Conservation (phyloP, 75 land plant species). For the Pinus taeda region DNA sequence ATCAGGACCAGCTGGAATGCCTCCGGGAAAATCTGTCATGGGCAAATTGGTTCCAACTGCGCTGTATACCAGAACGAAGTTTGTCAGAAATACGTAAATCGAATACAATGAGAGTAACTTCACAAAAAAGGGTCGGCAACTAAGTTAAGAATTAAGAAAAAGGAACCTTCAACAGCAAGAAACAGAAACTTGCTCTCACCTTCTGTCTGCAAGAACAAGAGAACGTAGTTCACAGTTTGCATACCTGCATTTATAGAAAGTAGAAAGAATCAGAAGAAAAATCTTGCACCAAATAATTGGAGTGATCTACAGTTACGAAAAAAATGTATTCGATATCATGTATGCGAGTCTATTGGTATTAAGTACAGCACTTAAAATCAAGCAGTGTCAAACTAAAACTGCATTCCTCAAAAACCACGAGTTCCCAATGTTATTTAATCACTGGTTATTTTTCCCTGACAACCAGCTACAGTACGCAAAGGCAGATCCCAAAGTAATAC, state of each 20-base stretch:
- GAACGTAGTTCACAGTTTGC: constrained; percentile 7
- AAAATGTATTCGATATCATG: not conserved
- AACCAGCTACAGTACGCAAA: not conserved
- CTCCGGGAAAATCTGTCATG: constrained; percentile 41
- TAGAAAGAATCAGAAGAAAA: not conserved
- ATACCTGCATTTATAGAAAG: constrained; percentile 3
- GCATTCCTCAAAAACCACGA: not conserved
- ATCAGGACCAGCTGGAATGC: constrained; percentile 36
- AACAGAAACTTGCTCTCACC: not conserved
- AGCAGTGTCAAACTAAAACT: not conserved
- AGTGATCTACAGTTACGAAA: not conserved
- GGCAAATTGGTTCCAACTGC: constrained; percentile 32
- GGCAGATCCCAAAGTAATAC: not conserved
- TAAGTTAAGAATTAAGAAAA: too few species aligned
- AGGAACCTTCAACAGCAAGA: not conserved
- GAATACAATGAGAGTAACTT: too few species aligned
- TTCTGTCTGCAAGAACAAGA: constrained; percentile 4
- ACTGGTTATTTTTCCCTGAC: not conserved
- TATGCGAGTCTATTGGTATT: not conserved
- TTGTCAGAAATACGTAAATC: too few species aligned
- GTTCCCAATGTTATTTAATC: not conserved
- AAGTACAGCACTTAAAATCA: not conserved
- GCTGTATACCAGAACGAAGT: constrained; percentile 18
- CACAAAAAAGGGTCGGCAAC: too few species aligned
- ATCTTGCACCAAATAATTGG: not conserved